Evolutionary conservation across 2,329 filamentous ascomycete species (phyloP).

Genomic region (Aspergillus sp.): DNA sequence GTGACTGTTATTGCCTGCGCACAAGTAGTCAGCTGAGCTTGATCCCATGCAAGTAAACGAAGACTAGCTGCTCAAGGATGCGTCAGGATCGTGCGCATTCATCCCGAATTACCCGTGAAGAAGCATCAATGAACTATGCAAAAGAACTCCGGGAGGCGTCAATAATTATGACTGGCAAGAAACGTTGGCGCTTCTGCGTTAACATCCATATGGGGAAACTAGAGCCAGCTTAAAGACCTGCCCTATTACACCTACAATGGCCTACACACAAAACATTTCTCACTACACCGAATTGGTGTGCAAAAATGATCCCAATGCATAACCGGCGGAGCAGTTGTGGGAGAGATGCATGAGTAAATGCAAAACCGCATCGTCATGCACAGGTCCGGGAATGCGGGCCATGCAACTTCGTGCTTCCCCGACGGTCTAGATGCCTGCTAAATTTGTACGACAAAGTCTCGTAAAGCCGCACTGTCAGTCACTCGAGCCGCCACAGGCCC

Average conservation of each 20-base stretch:
- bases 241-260: not conserved
- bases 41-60: too few species aligned
- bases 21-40: not conserved
- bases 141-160: not conserved
- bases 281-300: not conserved
- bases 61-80: slow-evolving; percentile 12
- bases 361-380: slow-evolving; percentile 11
- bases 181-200: too few species aligned
- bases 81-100: slow-evolving; percentile 6
- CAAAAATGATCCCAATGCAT: slow-evolving; percentile 3
- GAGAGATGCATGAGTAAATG: slow-evolving; percentile 14
- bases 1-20: not conserved
- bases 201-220: not conserved
- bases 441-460: not conserved
- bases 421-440: not conserved
- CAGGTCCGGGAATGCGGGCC: slow-evolving; percentile 13
- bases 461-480: not conserved
- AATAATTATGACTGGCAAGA: too few species aligned
- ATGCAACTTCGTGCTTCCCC: slow-evolving; percentile 8
- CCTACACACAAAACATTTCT: not conserved
- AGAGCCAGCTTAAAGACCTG: not conserved
- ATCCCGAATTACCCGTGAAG: slow-evolving; percentile 9
- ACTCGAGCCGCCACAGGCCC: not conserved
- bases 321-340: not conserved
- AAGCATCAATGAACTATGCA: not conserved